Evolutionary conservation across 192 early-diverging fungal genomes (phyloP), one percentile per base, ranked within the genome.

Genomic region (Coemansia sp.): DNA sequence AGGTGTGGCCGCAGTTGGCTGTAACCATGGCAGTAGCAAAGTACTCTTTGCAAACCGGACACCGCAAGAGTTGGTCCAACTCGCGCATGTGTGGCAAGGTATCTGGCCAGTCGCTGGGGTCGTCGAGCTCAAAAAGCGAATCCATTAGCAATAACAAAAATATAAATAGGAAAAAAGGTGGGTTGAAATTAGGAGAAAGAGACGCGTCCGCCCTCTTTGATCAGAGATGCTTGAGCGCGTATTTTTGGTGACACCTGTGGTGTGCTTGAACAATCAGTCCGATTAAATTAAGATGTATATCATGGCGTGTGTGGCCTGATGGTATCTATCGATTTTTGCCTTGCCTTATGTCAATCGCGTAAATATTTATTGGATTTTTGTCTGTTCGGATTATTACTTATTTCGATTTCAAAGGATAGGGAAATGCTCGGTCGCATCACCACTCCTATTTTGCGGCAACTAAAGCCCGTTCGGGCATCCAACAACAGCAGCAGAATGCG

Each of bases 21-120:
- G 88, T 63, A 5, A 87, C 85, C 76, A 91, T 84, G 58, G 90
- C 75, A 5, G 88, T 87, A 23, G 78, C 55, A 37, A 87, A 86
- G 48, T 87, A 83, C 57, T 93, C 92, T 70, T 92, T 92, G 72
- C 92, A 94, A 27, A 94, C 89, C 0, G 89, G 86, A 65, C 92
- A 94, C 10, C 92, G 85, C 27, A 92, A 74, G 21, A 87, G 82
- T 21, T 89, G 84, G 68, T 94, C 92, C 5, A 92, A 74, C 34
- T 85, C 76, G 39, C 86, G 73, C 17, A 92, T 70, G 9, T 80
- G 75, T 8, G 45, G 58, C 41, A 76, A 69, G 4, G 62, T 48
- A 7, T 60, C 62, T 9, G 87, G 85, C 80, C 88, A 94, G 74
- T 94, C 92, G 31, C 81, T 82, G 0, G 92, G 91, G 72, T 91